phyloP scores from a whole-genome alignment of 805 yeast genomes.

The Zygotorulaspora florentina region DNA sequence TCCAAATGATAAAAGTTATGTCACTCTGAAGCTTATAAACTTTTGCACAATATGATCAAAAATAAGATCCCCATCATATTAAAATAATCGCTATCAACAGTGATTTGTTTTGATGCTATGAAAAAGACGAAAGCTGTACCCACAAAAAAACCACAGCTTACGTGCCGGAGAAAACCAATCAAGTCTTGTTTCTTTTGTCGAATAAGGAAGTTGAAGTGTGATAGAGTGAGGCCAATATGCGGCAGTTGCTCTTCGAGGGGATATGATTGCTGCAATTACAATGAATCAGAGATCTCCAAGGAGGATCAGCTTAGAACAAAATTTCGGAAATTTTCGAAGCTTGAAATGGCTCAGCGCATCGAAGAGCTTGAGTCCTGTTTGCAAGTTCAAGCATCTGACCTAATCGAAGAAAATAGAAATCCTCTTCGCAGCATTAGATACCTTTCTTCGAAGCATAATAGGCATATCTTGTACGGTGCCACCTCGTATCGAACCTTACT shows the following conservation, averaged over 20 bases:
- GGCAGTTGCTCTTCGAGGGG: constrained; percentile 47
- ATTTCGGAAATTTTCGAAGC: neutral
- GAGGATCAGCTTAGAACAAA: constrained; percentile 2
- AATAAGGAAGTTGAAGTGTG: constrained; percentile 55
- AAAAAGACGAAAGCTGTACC: too few species aligned
- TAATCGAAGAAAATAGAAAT: neutral
- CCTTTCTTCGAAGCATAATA: constrained; percentile 4
- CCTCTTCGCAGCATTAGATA: constrained; percentile 4
- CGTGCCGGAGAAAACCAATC: constrained; percentile 3
- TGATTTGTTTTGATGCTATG: too few species aligned
- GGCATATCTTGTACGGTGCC: constrained; percentile 7
- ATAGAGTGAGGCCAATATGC: constrained; percentile 62
- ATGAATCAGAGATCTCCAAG: neutral
- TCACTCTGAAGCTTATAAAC: too few species aligned
- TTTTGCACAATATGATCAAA: too few species aligned
- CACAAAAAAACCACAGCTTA: neutral
- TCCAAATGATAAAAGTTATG: too few species aligned
- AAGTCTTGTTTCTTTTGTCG: constrained; percentile 5
- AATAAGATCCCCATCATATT: too few species aligned
- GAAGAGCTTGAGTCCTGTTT: constrained; percentile 2
- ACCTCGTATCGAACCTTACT: constrained; percentile 5
- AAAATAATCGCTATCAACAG: too few species aligned
- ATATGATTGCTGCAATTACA: neutral
- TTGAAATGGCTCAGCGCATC: constrained; percentile 2
- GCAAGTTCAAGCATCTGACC: too few species aligned